Conservation (phyloP, 2,329 filamentous ascomycete genomes). For the Apiospora kogelbergensis region DNA sequence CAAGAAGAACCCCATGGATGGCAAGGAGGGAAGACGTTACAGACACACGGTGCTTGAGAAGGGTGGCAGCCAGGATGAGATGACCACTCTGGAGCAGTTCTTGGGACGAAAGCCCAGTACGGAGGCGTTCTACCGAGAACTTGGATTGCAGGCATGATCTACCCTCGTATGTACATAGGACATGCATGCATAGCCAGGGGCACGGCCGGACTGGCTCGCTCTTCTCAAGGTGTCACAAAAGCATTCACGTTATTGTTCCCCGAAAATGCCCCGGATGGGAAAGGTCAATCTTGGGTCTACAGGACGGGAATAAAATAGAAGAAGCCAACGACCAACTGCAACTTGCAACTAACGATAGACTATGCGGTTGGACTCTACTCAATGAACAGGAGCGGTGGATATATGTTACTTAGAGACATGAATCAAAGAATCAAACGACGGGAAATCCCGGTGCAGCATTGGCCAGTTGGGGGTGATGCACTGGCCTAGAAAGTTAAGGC, state of each 20-base stretch:
- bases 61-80: constrained; percentile 78
- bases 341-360: not conserved
- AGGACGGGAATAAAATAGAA: not conserved
- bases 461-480: too few relatives aligned
- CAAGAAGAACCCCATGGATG: constrained; percentile 76
- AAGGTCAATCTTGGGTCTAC: not conserved
- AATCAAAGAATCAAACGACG: too few relatives aligned
- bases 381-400: too few relatives aligned
- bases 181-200: not conserved
- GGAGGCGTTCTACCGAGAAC: constrained; percentile 77
- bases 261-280: not conserved
- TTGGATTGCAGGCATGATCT: constrained; percentile 48
- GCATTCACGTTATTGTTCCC: not conserved
- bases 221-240: not conserved
- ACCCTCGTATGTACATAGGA: not conserved
- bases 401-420: too few relatives aligned
- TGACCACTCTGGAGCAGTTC: constrained; percentile 77
- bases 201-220: not conserved
- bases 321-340: not conserved
- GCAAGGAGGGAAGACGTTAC: constrained; percentile 71
- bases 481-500: too few relatives aligned
- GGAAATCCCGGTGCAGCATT: too few relatives aligned
- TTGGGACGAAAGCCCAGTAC: constrained; percentile 73
- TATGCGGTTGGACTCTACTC: not conserved
- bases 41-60: constrained; percentile 76